Conservation (phyloP, 73 alveolate species). For the Paraurostyla sp. region DNA sequence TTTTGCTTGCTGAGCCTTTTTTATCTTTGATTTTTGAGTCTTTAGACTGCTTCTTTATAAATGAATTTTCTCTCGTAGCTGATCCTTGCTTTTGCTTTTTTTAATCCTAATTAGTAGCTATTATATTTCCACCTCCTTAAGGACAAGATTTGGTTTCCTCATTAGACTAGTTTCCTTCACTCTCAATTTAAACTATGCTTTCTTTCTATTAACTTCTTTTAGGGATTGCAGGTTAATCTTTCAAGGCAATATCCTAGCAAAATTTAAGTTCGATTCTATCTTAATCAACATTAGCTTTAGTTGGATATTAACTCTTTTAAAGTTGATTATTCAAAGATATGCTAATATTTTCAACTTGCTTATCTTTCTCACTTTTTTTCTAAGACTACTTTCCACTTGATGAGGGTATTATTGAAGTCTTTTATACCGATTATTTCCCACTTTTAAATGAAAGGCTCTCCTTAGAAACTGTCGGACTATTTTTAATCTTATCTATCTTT, state of each 20-base stretch:
- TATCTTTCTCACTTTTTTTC: too few relatives aligned
- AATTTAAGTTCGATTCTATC: background rate
- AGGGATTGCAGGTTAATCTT: background rate
- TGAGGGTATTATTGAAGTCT: too few relatives aligned
- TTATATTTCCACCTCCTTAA: background rate
- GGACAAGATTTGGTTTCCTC: constrained; percentile 1
- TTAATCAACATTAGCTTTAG: background rate
- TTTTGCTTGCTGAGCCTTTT: background rate
- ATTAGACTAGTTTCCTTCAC: background rate
- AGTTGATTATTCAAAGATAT: too few relatives aligned
- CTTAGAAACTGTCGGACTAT: too few relatives aligned
- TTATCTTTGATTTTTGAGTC: background rate
- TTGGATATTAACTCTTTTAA: background rate
- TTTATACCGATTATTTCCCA: too few relatives aligned
- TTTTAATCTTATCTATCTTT: too few relatives aligned
- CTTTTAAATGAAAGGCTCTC: too few relatives aligned
- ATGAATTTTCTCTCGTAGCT: background rate
- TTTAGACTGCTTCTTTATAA: background rate
- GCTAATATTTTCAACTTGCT: too few relatives aligned
- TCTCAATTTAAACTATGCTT: background rate
- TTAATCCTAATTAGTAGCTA: background rate
- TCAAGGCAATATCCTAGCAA: background rate
- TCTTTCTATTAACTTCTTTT: background rate
- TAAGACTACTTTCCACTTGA: too few relatives aligned
- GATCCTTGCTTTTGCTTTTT: background rate